These are phyloP conservation scores for Achaetomium macrosporum DNA, from an alignment of 2,329 filamentous ascomycete genomes.

Conservation along the genomic window DNA sequence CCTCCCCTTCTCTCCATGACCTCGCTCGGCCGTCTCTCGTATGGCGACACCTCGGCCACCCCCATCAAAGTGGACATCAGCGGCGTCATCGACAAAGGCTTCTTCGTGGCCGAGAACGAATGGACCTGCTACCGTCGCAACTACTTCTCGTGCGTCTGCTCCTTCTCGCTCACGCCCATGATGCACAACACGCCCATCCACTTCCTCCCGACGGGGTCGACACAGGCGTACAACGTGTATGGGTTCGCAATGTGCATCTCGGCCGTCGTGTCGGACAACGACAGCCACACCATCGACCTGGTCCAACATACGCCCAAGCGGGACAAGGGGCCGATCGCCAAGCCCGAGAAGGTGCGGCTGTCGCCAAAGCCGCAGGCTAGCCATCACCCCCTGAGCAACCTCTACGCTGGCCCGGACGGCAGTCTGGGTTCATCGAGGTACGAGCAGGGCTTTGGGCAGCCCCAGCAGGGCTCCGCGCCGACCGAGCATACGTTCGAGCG, in stretches of 20 bases:
- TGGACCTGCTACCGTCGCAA: slow-evolving; percentile 93
- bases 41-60: slow-evolving; percentile 45
- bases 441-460: slow-evolving; percentile 37
- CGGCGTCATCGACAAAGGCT: slow-evolving; percentile 82
- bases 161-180: slow-evolving; percentile 60
- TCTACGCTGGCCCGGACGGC: slow-evolving; percentile 39
- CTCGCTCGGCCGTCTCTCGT: slow-evolving; percentile 55
- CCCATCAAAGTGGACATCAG: slow-evolving; percentile 66
- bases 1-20: slow-evolving; percentile 49
- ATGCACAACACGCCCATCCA: slow-evolving; percentile 41
- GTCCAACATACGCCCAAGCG: slow-evolving; percentile 89
- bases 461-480: slow-evolving; percentile 35
- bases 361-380: slow-evolving; percentile 54
- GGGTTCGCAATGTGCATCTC: slow-evolving; percentile 80
- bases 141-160: slow-evolving; percentile 82
- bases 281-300: slow-evolving; percentile 71
- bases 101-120: slow-evolving; percentile 72
- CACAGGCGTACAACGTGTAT: slow-evolving; percentile 58
- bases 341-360: slow-evolving; percentile 64
- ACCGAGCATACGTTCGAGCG: slow-evolving; percentile 69
- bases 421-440: slow-evolving; percentile 35
- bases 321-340: slow-evolving; percentile 77
- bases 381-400: slow-evolving; percentile 35
- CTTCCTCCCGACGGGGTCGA: slow-evolving; percentile 45
- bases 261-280: slow-evolving; percentile 71